These are phyloP conservation scores for Pugionium dolabratum DNA, from an alignment of 345 rosid species.

Conservation along the genomic window DNA sequence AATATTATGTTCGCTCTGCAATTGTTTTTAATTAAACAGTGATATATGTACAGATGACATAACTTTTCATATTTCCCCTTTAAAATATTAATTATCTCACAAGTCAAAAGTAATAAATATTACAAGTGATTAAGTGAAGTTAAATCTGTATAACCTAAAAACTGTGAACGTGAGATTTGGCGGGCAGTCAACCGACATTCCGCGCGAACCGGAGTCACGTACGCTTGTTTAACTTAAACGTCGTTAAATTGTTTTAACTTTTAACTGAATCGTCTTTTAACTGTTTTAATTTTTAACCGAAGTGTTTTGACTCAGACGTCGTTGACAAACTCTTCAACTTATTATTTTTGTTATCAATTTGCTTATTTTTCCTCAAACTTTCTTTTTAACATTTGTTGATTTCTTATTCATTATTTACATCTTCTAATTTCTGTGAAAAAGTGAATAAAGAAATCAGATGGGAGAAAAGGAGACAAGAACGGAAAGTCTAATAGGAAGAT, in stretches of 20 bases:
- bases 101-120: no score
- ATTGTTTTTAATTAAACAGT: no score
- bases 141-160: background rate
- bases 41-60: no score
- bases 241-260: conserved; percentile 16
- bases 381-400: background rate
- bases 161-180: conserved; percentile 23
- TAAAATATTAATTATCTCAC: no score
- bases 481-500: conserved; percentile 22
- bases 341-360: background rate
- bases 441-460: conserved; percentile 16
- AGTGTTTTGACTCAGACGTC: background rate
- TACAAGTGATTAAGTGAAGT: no score
- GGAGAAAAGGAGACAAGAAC: conserved; percentile 32
- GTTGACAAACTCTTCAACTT: background rate
- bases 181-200: conserved; percentile 28
- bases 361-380: no score
- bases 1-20: no score
- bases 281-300: no score
- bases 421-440: background rate
- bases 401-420: no score
- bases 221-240: conserved; percentile 20
- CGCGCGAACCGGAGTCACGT: conserved; percentile 28
- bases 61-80: no score
- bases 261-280: conserved; percentile 9